phyloP scores from a whole-genome alignment of 169 alveolate genomes.

The Toxoplasma gondii region DNA sequence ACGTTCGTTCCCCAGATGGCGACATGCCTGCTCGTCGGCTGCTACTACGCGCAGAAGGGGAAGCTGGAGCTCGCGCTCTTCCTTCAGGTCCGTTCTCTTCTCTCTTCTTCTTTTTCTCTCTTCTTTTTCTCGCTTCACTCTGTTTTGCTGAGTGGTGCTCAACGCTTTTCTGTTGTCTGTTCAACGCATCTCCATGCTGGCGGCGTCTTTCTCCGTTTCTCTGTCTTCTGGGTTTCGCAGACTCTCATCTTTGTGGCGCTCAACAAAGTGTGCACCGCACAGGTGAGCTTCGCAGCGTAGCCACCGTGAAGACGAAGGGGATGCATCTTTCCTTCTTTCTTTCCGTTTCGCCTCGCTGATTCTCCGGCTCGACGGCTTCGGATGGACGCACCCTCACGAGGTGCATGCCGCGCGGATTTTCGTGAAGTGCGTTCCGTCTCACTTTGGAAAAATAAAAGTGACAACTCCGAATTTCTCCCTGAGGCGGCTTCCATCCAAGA shows the following conservation, averaged over 20 bases:
- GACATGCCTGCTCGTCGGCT: constrained; percentile 38
- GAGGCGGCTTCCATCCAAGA: too few relatives aligned
- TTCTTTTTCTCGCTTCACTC: too few relatives aligned
- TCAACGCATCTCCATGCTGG: too few relatives aligned
- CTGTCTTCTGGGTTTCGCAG: constrained; percentile 69
- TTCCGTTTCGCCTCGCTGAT: neutral
- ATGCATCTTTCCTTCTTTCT: neutral
- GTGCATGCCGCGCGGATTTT: neutral
- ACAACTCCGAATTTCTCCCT: too few relatives aligned
- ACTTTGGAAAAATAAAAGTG: neutral
- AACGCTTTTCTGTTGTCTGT: too few relatives aligned
- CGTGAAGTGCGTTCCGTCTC: constrained; percentile 14
- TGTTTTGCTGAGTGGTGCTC: too few relatives aligned
- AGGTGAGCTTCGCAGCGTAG: constrained; percentile 37
- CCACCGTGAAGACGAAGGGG: neutral
- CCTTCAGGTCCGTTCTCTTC: neutral
- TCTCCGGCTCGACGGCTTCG: too few relatives aligned
- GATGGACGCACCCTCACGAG: too few relatives aligned
- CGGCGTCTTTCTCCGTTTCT: neutral
- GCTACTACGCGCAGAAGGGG: constrained; percentile 43
- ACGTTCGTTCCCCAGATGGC: constrained; percentile 49
- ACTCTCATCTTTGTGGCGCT: constrained; percentile 94
- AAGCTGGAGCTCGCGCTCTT: constrained; percentile 33
- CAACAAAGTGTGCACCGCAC: constrained; percentile 95
- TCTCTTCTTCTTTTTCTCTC: neutral